A percentile compares a stretch with the other conserved stretches of the same genome.
Conservation (phyloP, 352 stramenopile species). For the Phytophthora litchii region DNA sequence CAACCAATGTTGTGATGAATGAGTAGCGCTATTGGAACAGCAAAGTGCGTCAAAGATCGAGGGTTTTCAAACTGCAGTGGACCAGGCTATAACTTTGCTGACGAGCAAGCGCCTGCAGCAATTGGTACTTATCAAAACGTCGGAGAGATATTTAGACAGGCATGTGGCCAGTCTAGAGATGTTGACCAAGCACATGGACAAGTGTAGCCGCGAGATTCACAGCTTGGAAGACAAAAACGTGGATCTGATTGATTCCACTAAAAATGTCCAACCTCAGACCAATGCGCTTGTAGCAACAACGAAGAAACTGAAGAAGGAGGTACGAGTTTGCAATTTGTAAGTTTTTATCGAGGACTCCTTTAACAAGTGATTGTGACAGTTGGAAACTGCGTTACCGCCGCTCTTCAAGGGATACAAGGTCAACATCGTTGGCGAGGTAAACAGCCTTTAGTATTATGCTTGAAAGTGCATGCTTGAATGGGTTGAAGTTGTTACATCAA, state of each 20-base stretch:
- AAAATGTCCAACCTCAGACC: slow-evolving; percentile 63
- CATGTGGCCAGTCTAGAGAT: slow-evolving; percentile 75
- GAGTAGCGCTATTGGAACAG: slow-evolving; percentile 61
- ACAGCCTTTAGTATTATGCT: slow-evolving; percentile 52
- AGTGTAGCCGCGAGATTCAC: slow-evolving; percentile 69
- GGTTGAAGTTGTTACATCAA: slow-evolving; percentile 6
- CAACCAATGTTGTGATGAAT: slow-evolving; percentile 7
- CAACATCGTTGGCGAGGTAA: slow-evolving; percentile 84
- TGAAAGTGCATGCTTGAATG: not conserved
- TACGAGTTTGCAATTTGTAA: slow-evolving; percentile 21
- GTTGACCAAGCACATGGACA: slow-evolving; percentile 73
- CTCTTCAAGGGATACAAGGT: slow-evolving; percentile 84
- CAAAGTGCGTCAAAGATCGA: slow-evolving; percentile 63
- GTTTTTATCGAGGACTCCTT: not conserved
- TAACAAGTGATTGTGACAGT: slow-evolving; percentile 22
- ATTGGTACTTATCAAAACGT: slow-evolving; percentile 78
- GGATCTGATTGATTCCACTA: slow-evolving; percentile 64
- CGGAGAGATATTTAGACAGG: slow-evolving; percentile 72
- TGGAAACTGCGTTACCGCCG: slow-evolving; percentile 60
- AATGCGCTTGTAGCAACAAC: slow-evolving; percentile 50
- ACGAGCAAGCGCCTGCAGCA: slow-evolving; percentile 77
- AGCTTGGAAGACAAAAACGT: slow-evolving; percentile 77
- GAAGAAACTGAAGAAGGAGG: slow-evolving; percentile 76
- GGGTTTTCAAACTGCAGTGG: slow-evolving; percentile 44
- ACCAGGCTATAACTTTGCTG: slow-evolving; percentile 49